A percentile compares a stretch with the other conserved stretches of the same genome.
phyloP scores from a whole-genome alignment of 2,329 filamentous ascomycete genomes.

The Daldinia eschscholtzii region DNA sequence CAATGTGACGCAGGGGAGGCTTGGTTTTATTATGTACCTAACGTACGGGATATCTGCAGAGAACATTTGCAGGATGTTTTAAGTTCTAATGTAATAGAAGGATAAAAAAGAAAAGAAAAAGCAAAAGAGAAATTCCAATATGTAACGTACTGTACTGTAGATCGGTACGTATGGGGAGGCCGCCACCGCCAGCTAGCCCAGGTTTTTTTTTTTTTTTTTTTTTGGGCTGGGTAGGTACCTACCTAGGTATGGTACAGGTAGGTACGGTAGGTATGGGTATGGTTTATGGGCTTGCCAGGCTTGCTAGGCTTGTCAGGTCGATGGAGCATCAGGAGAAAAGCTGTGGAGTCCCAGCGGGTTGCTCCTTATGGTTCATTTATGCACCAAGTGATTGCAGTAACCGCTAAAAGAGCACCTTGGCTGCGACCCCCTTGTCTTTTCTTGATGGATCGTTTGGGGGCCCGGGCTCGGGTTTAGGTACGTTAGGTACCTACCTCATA shows the following conservation, averaged over 20 bases:
- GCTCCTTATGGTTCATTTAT: slow-evolving; percentile 47
- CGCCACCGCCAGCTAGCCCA: slow-evolving; percentile 38
- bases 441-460: slow-evolving; percentile 37
- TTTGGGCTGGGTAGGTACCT: too few relatives aligned
- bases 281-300: slow-evolving; percentile 17
- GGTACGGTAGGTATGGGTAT: slow-evolving; percentile 22
- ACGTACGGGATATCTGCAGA: slow-evolving; percentile 39
- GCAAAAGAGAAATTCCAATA: slow-evolving; percentile 31
- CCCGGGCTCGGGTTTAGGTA: slow-evolving; percentile 21
- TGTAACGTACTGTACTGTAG: slow-evolving; percentile 40
- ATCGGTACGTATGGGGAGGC: slow-evolving; percentile 43
- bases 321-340: slow-evolving; percentile 44
- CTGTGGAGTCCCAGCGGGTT: slow-evolving; percentile 42
- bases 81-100: neutral
- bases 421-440: slow-evolving; percentile 36
- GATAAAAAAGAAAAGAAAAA: slow-evolving; percentile 16
- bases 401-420: slow-evolving; percentile 38
- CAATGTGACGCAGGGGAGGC: slow-evolving; percentile 48
- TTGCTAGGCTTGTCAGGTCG: slow-evolving; percentile 17
- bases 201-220: neutral
- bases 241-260: too few relatives aligned
- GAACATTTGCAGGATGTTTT: slow-evolving; percentile 35
- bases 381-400: slow-evolving; percentile 44
- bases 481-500: neutral
- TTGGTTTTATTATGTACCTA: slow-evolving; percentile 39